Base-by-base conservation (phyloP, 305 asterid genomes). In the Petunia hybrid region DNA sequence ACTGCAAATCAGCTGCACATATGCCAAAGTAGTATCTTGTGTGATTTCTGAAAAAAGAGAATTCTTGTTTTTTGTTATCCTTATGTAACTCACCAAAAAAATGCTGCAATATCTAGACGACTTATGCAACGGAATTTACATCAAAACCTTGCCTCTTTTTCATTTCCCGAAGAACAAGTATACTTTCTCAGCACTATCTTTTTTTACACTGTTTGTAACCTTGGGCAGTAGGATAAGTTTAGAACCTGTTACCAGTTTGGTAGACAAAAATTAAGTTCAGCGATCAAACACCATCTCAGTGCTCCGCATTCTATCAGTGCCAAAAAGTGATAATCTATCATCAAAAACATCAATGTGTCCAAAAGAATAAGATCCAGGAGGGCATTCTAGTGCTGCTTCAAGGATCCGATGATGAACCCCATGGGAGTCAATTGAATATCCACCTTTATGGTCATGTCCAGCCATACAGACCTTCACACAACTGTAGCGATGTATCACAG, bases 381-480 rank as follows among this genome's bases (percentile, higher is more conserved):
- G 98, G 61, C 98, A 93, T 87, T 95, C 98, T 77, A 95, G 80
- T 39, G 97, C 97, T 3, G 98, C 99, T 85, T 92, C 98, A 57
- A 95, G 87, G 86, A 93, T 91, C 76, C 94, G 92, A 83, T 95
- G 99, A 77, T 90, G 97, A 65, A 93, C 84, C 1, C 99, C 97
- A n/a, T 85, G 84, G 45, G 93, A 86, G 76, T 95, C 98, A 51
- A 93, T 83, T 0, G 88, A 73, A 42, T 90, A 86, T n/a, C 92
- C 92, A 46, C 94, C 98, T 85, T 80, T 86, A 79, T 95, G 99
- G 74, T 84, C 94, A 60, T 95, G 99, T 62, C 98, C 99, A 40
- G 91, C 93, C 13, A 93, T 55, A 80, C 97, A 95, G 22, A 88
- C 93, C 91, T 95, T 95, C 53, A 95, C 99, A 60, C 98, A 93